Conservation (phyloP, 2,329 filamentous ascomycete species). For the Purpureocillium lavendulum region DNA sequence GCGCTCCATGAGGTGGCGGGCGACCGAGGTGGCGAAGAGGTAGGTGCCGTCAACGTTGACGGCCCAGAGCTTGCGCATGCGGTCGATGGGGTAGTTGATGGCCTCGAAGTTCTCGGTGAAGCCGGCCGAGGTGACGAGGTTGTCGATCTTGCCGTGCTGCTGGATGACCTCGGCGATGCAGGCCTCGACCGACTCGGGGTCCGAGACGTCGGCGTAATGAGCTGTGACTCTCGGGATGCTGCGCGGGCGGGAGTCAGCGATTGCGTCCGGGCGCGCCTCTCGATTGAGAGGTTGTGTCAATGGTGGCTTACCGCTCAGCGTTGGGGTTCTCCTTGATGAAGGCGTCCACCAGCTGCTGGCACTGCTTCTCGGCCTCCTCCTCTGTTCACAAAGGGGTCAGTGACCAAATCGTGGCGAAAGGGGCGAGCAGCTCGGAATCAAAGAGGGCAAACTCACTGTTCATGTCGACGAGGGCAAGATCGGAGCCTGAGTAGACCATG, state of each 20-base stretch:
- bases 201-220: conserved; percentile 82
- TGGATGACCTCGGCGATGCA: conserved; percentile 54
- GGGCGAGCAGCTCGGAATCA: neutral
- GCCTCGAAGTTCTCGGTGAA: conserved; percentile 96
- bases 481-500: conserved; percentile 77
- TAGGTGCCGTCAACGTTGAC: conserved; percentile 94
- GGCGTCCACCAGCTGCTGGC: conserved; percentile 61
- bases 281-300: neutral
- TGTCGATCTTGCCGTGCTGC: conserved; percentile 73
- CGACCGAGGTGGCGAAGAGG: conserved; percentile 75
- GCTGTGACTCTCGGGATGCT: conserved; percentile 78
- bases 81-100: conserved; percentile 81
- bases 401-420: neutral
- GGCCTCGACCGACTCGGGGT: conserved; percentile 66
- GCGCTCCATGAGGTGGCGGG: conserved; percentile 80
- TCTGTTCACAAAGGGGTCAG: conserved; percentile 40
- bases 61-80: conserved; percentile 86
- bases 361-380: conserved; percentile 75
- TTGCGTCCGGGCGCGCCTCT: too few species aligned
- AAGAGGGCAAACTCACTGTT: conserved; percentile 51
- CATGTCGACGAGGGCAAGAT: conserved; percentile 87
- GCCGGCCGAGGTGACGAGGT: conserved; percentile 90
- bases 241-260: neutral
- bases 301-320: conserved; percentile 47
- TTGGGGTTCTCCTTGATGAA: conserved; percentile 77